These are phyloP conservation scores for Debaryomyces castellii DNA, from an alignment of 805 yeast genomes.

Conservation along the genomic window DNA sequence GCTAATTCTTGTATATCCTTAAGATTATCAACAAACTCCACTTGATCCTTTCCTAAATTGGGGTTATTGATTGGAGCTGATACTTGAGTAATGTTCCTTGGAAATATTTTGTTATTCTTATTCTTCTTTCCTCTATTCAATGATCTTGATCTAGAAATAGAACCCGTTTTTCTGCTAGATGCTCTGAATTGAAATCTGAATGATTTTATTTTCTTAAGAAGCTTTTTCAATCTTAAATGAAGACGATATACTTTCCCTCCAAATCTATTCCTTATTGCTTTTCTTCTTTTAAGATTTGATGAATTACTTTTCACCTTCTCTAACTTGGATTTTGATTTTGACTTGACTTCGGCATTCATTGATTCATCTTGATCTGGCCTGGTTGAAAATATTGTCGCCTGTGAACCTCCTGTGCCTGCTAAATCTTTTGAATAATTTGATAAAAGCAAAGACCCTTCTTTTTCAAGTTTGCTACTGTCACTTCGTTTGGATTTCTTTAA, in stretches of 20 bases:
- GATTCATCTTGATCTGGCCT: conserved; percentile 17
- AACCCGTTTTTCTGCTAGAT: conserved; percentile 23
- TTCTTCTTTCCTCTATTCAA: conserved; percentile 14
- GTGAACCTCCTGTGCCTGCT: conserved; percentile 39
- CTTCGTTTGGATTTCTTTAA: background rate
- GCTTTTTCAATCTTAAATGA: conserved; percentile 23
- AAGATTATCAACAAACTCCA: conserved; percentile 15
- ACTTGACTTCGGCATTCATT: conserved; percentile 2
- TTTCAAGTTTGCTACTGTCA: background rate
- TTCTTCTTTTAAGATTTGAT: conserved; percentile 22
- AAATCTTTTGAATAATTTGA: conserved; percentile 20
- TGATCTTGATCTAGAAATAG: conserved; percentile 5
- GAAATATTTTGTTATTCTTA: conserved; percentile 12
- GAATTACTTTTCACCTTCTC: conserved; percentile 5
- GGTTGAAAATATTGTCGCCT: conserved; percentile 46
- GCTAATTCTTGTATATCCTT: conserved; percentile 20
- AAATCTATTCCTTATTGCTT: conserved; percentile 33
- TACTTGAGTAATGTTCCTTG: conserved; percentile 3
- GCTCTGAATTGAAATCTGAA: conserved; percentile 22
- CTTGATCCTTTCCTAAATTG: conserved; percentile 18
- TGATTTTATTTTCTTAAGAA: conserved; percentile 20
- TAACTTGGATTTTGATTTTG: background rate
- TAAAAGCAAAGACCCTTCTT: background rate
- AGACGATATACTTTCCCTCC: conserved; percentile 35
- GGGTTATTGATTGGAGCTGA: conserved; percentile 33